Conservation (phyloP, 441 rosid species). For the Arabidopsis lyrata region DNA sequence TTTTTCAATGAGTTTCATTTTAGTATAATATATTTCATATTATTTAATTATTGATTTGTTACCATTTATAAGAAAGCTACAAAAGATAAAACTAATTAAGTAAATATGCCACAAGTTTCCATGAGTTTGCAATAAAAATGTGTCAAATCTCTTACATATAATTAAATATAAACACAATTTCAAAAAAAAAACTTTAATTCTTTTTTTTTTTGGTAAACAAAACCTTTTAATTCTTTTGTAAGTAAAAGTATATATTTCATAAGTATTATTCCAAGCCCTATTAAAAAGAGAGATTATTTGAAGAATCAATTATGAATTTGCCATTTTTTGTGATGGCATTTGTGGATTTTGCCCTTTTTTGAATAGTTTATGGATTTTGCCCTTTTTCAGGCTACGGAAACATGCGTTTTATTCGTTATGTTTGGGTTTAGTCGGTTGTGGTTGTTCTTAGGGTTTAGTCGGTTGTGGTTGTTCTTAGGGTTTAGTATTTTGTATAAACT, state of each 20-base stretch:
- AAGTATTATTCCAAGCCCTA: not conserved
- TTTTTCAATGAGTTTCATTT: not conserved
- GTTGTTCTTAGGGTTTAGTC: too few species aligned
- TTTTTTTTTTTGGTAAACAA: too few species aligned
- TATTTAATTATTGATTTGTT: not conserved
- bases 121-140: conserved; percentile 9
- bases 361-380: too few species aligned
- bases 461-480: too few species aligned
- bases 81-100: not conserved
- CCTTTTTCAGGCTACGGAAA: too few species aligned
- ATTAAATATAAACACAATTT: not conserved
- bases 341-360: too few species aligned
- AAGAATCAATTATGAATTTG: too few species aligned
- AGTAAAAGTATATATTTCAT: not conserved
- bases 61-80: conserved; percentile 19
- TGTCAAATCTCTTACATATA: not conserved
- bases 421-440: too few species aligned
- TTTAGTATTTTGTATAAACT: too few species aligned
- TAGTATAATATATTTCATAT: not conserved
- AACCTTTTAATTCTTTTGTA: not conserved
- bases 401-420: too few species aligned
- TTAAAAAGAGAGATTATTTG: not conserved
- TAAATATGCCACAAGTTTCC: not conserved
- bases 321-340: too few species aligned
- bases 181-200: not conserved